Conservation (phyloP, 1,139 yeast species). For the Blastobotrys apis region DNA sequence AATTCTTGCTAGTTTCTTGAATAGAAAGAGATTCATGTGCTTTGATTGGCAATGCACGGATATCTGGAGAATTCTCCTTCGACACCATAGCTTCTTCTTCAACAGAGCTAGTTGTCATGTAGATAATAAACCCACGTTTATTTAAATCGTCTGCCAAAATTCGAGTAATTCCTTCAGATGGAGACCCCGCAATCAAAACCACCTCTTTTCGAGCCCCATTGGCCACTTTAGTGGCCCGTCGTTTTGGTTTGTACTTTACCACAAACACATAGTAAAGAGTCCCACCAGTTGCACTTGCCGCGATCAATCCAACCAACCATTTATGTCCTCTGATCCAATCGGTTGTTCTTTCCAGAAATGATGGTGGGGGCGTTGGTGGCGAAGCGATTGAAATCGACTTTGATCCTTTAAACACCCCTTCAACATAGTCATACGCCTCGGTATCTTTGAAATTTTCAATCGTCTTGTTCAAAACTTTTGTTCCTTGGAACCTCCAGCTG, state of each 20-base stretch:
- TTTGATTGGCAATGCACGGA: conserved; percentile 50
- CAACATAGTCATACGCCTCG: conserved; percentile 20
- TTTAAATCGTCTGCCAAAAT: conserved; percentile 70
- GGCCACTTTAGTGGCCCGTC: conserved; percentile 59
- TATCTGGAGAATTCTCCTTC: conserved; percentile 50
- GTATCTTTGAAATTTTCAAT: conserved; percentile 24
- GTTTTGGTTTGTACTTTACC: conserved; percentile 24
- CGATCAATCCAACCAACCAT: conserved; percentile 23
- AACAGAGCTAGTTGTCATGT: conserved; percentile 63
- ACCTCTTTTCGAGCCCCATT: conserved; percentile 77
- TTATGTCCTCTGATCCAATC: conserved; percentile 31
- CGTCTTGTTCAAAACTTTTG: conserved; percentile 24
- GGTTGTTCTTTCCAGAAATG: conserved; percentile 21
- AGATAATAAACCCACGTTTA: conserved; percentile 74
- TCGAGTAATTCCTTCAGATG: conserved; percentile 69
- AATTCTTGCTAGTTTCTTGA: conserved; percentile 39
- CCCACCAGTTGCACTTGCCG: conserved; percentile 26
- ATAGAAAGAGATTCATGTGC: conserved; percentile 38
- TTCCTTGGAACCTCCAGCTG: conserved; percentile 24
- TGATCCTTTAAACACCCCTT: conserved; percentile 16
- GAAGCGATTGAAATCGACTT: conserved; percentile 10
- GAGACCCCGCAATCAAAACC: conserved; percentile 69
- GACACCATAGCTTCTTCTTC: conserved; percentile 58
- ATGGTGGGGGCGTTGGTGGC: conserved; percentile 30
- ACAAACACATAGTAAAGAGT: conserved; percentile 21